Evolutionary conservation across 1,284 basidiomycete species (phyloP).

Genomic region (Rhodotorula sp.): DNA sequence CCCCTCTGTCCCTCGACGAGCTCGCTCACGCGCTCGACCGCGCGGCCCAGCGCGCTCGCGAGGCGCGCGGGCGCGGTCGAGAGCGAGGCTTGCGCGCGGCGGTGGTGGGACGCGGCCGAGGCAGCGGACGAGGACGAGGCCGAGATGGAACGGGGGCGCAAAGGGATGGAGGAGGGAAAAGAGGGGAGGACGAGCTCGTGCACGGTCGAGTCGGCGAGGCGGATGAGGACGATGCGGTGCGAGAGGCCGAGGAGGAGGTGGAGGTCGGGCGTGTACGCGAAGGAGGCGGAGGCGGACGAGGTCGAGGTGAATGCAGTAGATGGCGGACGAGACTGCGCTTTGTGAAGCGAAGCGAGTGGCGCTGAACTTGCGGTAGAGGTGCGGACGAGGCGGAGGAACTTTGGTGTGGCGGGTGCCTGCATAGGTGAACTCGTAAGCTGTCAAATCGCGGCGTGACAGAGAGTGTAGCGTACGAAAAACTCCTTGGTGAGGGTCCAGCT

Average conservation of each 20-base stretch:
- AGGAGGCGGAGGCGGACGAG: not conserved
- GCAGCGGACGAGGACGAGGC: not conserved
- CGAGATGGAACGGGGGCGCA: not conserved
- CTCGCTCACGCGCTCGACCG: not conserved
- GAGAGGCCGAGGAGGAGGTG: constrained; percentile 3
- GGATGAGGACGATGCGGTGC: constrained; percentile 21
- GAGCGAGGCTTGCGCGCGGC: not conserved
- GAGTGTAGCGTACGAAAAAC: constrained; percentile 19
- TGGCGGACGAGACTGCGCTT: too few species aligned
- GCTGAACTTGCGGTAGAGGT: not conserved
- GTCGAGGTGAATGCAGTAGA: not conserved
- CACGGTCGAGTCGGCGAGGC: constrained; percentile 23
- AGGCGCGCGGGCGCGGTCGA: not conserved
- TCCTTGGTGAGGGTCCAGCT: constrained; percentile 28
- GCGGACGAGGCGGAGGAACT: constrained; percentile 22
- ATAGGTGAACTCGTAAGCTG: not conserved
- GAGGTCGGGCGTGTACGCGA: not conserved
- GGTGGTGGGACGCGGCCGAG: not conserved
- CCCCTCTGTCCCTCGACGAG: constrained; percentile 5
- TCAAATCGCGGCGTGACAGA: not conserved
- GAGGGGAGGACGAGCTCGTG: constrained; percentile 10
- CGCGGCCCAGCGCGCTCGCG: not conserved
- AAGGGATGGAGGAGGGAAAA: not conserved
- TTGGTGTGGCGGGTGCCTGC: constrained; percentile 33
- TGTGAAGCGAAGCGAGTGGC: too few species aligned